phyloP scores from a whole-genome alignment of 139 green algal genomes.

The Chlorella sp. region DNA sequence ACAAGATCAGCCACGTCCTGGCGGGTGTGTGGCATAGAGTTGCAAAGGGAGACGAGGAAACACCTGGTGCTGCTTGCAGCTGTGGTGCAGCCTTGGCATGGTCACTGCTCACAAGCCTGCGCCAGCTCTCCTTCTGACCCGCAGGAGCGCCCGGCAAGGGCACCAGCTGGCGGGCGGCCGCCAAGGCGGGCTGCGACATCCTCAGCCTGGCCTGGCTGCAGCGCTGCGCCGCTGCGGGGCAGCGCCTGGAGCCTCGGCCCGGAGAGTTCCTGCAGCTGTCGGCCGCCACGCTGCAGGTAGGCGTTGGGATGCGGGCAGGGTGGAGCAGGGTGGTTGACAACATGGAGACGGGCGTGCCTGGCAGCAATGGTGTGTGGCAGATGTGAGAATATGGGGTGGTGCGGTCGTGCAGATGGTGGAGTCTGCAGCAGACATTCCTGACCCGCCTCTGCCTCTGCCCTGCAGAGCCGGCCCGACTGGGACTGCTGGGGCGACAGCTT shows the following conservation, averaged over 20 bases:
- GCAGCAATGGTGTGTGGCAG: too few species aligned
- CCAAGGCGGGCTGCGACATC: neutral
- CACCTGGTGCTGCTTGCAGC: too few species aligned
- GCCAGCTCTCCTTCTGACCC: too few species aligned
- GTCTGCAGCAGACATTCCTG: too few species aligned
- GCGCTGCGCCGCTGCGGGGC: neutral
- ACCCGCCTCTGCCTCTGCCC: neutral
- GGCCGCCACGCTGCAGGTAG: neutral
- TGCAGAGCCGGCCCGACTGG: conserved; percentile 3
- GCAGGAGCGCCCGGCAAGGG: neutral
- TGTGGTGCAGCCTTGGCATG: too few species aligned
- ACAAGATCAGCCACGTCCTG: neutral
- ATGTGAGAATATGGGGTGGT: too few species aligned
- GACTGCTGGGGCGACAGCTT: neutral
- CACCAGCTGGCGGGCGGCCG: neutral
- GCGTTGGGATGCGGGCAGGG: neutral
- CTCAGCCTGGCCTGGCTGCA: conserved; percentile 8
- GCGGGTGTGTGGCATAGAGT: neutral
- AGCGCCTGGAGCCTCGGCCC: neutral
- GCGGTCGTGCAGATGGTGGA: too few species aligned
- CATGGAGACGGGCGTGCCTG: too few species aligned
- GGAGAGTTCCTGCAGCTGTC: conserved; percentile 1
- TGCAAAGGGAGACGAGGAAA: neutral
- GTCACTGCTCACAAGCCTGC: neutral
- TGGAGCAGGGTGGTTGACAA: too few species aligned